Base-by-base conservation (phyloP, 140 eudicot species). In the Anethum foeniculum region DNA sequence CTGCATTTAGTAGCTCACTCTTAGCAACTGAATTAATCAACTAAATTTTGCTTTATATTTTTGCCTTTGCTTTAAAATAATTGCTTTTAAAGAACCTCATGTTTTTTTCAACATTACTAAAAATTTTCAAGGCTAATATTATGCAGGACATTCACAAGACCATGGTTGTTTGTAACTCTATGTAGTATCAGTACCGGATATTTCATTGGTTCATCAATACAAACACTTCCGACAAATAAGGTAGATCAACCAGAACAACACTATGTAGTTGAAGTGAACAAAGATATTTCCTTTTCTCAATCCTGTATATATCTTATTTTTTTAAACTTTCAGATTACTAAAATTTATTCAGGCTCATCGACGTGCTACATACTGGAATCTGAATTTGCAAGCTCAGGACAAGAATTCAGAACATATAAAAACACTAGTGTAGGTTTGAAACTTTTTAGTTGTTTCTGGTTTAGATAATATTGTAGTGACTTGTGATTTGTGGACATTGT, bases 111-210 rank as follows among this genome's bases (percentile, higher is more conserved):
- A 34, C 3, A 34, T 34, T 34, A 34, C 38, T 34, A 34, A 34
- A 34, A 34, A 34, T 1, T 34, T 34, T 34, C 38, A 3, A 34
- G 38, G 38, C 38, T 34, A 34, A 34, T 34, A 34, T 34, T 34
- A 1, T 34, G 38, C 38, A 34, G 79, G 79, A 75, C 18, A 25
- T 75, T 47, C 21, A 75, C 47, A 60, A 43, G 47, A 75, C 27
- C 38, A 47, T 75, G 79, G 79, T 75, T 75, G 62, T 49, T 75
- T 27, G 60, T 75, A 75, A 41, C 79, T 47, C 79, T 75, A 47
- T 75, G 79, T 27, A 75, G 79, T 47, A 75, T 75, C 64, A 46
- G 52, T 14, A 75, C 79, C 0, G 79, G 79, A 27, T 75, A 75
- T 75, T 75, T 75, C 23, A 47, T 75, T 30, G 79, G 79, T 47